Conservation (phyloP, 2,329 filamentous ascomycete genomes). For the Aspergillus amoenus region DNA sequence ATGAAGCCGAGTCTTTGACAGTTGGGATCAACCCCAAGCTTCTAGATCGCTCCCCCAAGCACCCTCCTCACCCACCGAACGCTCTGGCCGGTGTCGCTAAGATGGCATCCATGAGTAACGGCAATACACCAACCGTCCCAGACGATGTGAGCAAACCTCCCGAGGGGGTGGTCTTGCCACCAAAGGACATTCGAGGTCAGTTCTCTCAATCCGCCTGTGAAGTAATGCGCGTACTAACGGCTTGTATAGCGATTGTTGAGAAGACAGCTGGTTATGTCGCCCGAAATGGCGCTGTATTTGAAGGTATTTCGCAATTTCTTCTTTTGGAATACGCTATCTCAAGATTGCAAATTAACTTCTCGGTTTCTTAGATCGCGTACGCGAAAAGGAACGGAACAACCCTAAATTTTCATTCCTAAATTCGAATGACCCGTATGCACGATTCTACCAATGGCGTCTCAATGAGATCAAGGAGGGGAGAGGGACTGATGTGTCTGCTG, state of each 20-base stretch:
- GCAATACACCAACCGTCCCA: constrained; percentile 37
- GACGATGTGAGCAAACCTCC: constrained; percentile 74
- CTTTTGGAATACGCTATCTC: background rate
- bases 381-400: constrained; percentile 78
- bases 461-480: constrained; percentile 81
- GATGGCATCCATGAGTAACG: constrained; percentile 45
- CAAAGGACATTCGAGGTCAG: constrained; percentile 71
- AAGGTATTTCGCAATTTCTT: constrained; percentile 45
- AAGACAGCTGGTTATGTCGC: constrained; percentile 93
- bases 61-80: background rate
- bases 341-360: background rate
- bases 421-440: constrained; percentile 75
- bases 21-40: background rate
- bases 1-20: background rate
- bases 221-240: constrained; percentile 23
- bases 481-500: constrained; percentile 74
- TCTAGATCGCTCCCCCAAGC: background rate
- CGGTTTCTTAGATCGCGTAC: constrained; percentile 64
- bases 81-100: constrained; percentile 9
- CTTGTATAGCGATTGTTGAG: constrained; percentile 66
- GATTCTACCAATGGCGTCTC: constrained; percentile 89
- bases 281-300: constrained; percentile 65
- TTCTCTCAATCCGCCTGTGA: background rate
- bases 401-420: constrained; percentile 90
- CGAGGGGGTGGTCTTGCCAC: constrained; percentile 80